Evolutionary conservation across 768 basidiomycete species (phyloP).

Genomic region (Nidularia pulvinata): DNA sequence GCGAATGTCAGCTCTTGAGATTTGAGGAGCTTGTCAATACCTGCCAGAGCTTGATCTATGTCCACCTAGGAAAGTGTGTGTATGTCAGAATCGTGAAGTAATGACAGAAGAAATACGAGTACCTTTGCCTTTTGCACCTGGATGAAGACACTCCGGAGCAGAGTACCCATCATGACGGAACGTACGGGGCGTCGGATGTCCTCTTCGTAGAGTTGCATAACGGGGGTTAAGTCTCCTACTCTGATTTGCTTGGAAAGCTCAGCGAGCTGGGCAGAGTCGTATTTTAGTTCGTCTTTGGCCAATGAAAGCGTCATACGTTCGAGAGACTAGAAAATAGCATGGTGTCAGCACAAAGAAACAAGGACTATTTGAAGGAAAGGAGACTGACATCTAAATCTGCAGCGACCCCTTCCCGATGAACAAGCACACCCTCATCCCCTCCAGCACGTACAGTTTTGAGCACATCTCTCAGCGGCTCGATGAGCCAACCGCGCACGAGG

Average conservation of each 20-base stretch:
- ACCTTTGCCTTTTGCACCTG: slow-evolving; percentile 96
- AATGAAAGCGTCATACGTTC: slow-evolving; percentile 92
- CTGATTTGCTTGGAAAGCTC: slow-evolving; percentile 65
- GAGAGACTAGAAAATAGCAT: slow-evolving; percentile 56
- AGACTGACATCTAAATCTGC: slow-evolving; percentile 79
- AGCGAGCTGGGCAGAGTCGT: slow-evolving; percentile 62
- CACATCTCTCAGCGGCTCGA: slow-evolving; percentile 85
- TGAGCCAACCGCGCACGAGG: slow-evolving; percentile 82
- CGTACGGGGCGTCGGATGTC: slow-evolving; percentile 89
- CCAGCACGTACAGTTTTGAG: slow-evolving; percentile 83
- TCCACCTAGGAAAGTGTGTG: slow-evolving; percentile 60
- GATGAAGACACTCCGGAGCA: slow-evolving; percentile 84
- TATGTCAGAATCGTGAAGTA: not conserved
- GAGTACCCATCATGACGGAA: slow-evolving; percentile 76
- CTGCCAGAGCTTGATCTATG: slow-evolving; percentile 85
- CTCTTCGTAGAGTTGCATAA: slow-evolving; percentile 87
- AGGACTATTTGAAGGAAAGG: not conserved
- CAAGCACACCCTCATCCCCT: slow-evolving; percentile 71
- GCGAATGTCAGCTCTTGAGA: slow-evolving; percentile 97
- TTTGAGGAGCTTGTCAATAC: slow-evolving; percentile 92
- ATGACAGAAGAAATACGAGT: slow-evolving; percentile 14
- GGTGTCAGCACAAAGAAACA: not conserved
- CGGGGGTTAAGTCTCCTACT: slow-evolving; percentile 83
- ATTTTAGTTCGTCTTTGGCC: slow-evolving; percentile 77
- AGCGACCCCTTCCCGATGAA: slow-evolving; percentile 78